These are phyloP conservation scores for Phaffia tasmanica DNA, from an alignment of 768 basidiomycete species.

Conservation along the genomic window DNA sequence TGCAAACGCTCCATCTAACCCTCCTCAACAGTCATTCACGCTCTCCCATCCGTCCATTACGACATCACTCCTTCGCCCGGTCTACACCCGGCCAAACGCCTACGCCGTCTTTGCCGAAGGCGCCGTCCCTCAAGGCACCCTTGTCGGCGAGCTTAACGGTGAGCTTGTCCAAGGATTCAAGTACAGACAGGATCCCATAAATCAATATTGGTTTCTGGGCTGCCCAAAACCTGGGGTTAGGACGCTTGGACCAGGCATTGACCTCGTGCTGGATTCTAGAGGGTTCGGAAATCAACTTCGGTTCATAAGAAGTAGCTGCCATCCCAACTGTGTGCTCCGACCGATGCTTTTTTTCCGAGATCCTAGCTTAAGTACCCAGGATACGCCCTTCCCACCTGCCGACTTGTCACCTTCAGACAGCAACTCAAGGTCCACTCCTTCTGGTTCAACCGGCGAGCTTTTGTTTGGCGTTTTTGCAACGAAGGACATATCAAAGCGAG, in stretches of 20 bases:
- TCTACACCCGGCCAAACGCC: constrained; percentile 34
- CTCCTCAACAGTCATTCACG: constrained; percentile 25
- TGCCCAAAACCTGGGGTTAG: constrained; percentile 77
- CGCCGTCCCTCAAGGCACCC: constrained; percentile 47
- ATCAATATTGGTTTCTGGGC: constrained; percentile 63
- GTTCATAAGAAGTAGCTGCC: constrained; percentile 56
- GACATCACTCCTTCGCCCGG: constrained; percentile 34
- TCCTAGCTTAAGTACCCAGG: constrained; percentile 27
- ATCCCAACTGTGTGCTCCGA: constrained; percentile 55
- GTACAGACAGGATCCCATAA: constrained; percentile 69
- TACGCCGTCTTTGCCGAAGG: constrained; percentile 58
- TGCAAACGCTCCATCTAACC: constrained; percentile 25
- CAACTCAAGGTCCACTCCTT: constrained; percentile 12
- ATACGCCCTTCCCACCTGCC: not conserved
- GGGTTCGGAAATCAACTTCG: constrained; percentile 53
- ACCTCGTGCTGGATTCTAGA: constrained; percentile 69
- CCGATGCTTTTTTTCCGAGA: constrained; percentile 43
- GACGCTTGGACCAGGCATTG: constrained; percentile 62
- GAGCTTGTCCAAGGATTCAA: constrained; percentile 54
- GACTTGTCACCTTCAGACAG: constrained; percentile 29
- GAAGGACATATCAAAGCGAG: constrained; percentile 59
- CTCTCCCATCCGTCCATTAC: constrained; percentile 30
- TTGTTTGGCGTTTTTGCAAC: constrained; percentile 72
- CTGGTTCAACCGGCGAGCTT: constrained; percentile 36
- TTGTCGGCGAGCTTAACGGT: constrained; percentile 56